Percentiles rank a stretch among this genome's conserved stretches.
phyloP scores from a whole-genome alignment of 164 flowering plant species.

The Dillenia suffruticosa region DNA sequence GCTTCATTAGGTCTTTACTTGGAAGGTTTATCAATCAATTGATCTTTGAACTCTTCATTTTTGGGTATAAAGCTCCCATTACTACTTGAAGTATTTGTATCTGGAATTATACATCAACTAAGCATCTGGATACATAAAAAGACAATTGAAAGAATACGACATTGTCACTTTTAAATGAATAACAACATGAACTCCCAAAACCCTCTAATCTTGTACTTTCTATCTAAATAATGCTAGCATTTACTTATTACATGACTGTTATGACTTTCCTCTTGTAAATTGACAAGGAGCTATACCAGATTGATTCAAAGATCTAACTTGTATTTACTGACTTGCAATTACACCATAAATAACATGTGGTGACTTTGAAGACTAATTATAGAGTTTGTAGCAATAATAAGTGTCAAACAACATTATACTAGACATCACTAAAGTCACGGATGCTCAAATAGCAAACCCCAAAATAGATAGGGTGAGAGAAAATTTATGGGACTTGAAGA shows the following conservation, averaged over 20 bases:
- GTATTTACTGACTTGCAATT: no score
- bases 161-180: background rate
- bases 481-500: no score
- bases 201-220: no score
- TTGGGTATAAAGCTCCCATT: slow-evolving; percentile 12
- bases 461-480: no score
- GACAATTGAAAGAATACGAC: background rate
- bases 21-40: slow-evolving; percentile 15
- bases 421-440: no score
- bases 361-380: no score
- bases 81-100: slow-evolving; percentile 15
- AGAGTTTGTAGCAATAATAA: no score
- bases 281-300: background rate
- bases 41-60: slow-evolving; percentile 18
- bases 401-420: no score
- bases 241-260: background rate
- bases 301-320: no score
- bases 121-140: slow-evolving; percentile 1
- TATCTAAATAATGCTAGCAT: no score
- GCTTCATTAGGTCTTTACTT: slow-evolving; percentile 24
- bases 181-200: slow-evolving; percentile 1
- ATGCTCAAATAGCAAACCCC: no score
- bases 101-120: slow-evolving; percentile 15
- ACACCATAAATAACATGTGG: no score
- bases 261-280: background rate